These are phyloP conservation scores for Starmerella bombicola DNA, from an alignment of 805 yeast genomes.

Conservation along the genomic window DNA sequence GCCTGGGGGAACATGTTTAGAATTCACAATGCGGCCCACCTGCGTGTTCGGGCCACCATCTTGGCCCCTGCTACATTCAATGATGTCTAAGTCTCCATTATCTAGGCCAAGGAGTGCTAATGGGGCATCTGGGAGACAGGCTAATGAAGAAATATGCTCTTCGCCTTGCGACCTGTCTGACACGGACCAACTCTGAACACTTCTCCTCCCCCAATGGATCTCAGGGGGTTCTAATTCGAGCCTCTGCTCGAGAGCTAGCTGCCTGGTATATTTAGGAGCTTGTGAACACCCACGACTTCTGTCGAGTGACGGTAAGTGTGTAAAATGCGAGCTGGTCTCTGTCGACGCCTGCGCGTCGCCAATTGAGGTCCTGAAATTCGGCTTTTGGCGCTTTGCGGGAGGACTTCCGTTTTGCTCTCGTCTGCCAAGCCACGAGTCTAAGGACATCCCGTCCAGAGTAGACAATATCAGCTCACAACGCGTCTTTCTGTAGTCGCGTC, in stretches of 20 bases:
- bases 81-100: constrained; percentile 1
- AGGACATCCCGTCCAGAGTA: no score
- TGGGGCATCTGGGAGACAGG: constrained; percentile 3
- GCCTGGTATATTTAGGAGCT: no score
- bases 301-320: no score
- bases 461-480: no score
- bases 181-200: background rate
- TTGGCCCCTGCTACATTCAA: constrained; percentile 1
- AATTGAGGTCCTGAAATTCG: no score
- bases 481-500: no score
- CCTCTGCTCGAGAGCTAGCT: no score
- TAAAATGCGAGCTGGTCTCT: no score
- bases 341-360: no score
- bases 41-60: constrained; percentile 1
- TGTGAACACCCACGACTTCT: no score
- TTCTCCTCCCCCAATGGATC: background rate
- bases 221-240: no score
- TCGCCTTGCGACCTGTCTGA: background rate
- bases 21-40: background rate
- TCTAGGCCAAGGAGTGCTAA: constrained; percentile 3
- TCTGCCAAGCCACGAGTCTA: constrained; percentile 10
- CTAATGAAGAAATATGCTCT: background rate
- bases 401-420: background rate
- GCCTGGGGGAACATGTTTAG: background rate
- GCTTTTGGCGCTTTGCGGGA: constrained; percentile 1